A percentile compares a stretch with the other conserved stretches of the same genome.
Evolutionary conservation across 768 basidiomycete species (phyloP).

Genomic region (Tylopilus felleus): DNA sequence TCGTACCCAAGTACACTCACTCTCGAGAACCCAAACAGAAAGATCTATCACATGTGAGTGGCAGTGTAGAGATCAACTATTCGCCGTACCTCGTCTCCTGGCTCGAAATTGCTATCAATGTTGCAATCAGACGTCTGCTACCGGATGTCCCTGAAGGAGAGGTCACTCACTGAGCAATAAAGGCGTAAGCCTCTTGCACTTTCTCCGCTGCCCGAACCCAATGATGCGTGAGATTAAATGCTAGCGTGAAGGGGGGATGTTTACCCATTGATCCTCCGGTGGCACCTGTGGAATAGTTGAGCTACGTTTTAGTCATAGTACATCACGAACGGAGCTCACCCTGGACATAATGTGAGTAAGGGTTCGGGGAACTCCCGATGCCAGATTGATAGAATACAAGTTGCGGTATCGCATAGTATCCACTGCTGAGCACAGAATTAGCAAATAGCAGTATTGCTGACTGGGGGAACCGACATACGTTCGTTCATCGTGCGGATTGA

Average conservation of each 20-base stretch:
- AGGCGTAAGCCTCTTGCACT: slow-evolving; percentile 74
- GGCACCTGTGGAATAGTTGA: slow-evolving; percentile 41
- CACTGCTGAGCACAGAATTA: slow-evolving; percentile 18
- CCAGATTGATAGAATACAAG: slow-evolving; percentile 65
- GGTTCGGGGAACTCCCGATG: slow-evolving; percentile 53
- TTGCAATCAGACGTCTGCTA: background rate
- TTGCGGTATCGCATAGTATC: slow-evolving; percentile 50
- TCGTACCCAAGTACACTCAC: slow-evolving; percentile 33
- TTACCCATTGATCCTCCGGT: slow-evolving; percentile 61
- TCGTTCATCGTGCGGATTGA: slow-evolving; percentile 49
- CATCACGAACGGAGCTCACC: slow-evolving; percentile 35
- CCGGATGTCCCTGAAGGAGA: background rate
- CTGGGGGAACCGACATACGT: slow-evolving; percentile 17
- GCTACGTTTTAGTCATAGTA: background rate
- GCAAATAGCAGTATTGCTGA: background rate
- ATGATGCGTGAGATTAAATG: slow-evolving; percentile 1
- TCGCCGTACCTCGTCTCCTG: slow-evolving; percentile 66
- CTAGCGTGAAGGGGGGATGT: background rate
- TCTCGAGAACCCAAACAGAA: slow-evolving; percentile 75
- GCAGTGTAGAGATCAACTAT: background rate
- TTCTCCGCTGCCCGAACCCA: slow-evolving; percentile 49
- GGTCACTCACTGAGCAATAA: slow-evolving; percentile 66
- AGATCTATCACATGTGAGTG: slow-evolving; percentile 47
- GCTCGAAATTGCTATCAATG: slow-evolving; percentile 55
- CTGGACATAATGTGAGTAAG: slow-evolving; percentile 59